Conservation (phyloP, 495 filamentous ascomycete genomes). For the Hypomontagnella monticulosa region DNA sequence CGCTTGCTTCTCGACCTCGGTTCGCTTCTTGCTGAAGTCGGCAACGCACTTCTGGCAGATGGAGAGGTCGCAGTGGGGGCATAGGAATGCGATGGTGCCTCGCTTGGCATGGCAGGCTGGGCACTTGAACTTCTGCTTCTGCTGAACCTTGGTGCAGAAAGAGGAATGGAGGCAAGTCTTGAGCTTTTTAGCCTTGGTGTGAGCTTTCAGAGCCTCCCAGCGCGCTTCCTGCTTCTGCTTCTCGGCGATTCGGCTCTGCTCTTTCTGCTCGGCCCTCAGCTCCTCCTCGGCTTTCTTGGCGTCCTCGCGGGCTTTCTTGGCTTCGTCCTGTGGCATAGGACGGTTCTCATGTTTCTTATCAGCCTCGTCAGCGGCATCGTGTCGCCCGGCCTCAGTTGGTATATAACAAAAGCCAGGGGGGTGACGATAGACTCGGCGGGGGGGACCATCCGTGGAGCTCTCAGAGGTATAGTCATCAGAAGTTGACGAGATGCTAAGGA, state of each 20-base stretch:
- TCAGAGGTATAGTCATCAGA: too few species aligned
- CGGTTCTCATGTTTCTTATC: background rate
- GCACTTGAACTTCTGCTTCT: conserved; percentile 45
- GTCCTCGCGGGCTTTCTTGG: background rate
- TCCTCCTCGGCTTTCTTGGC: conserved; percentile 11
- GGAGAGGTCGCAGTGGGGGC: conserved; percentile 40
- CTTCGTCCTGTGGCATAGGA: background rate
- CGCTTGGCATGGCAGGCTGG: conserved; percentile 35
- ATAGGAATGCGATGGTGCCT: conserved; percentile 42
- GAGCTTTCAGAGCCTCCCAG: conserved; percentile 26
- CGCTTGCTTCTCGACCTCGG: background rate
- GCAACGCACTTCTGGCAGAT: conserved; percentile 43
- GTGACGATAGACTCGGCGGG: too few species aligned
- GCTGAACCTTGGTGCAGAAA: conserved; percentile 38
- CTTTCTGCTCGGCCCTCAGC: background rate
- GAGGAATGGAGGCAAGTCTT: conserved; percentile 37
- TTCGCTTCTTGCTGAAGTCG: conserved; percentile 26
- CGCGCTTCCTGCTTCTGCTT: conserved; percentile 20
- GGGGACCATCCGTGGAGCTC: too few species aligned
- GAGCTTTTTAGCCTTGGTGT: conserved; percentile 30
- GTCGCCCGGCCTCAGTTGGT: too few species aligned
- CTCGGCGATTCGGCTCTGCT: background rate
- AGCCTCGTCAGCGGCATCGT: background rate
- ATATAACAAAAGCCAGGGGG: too few species aligned
- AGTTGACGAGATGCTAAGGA: too few species aligned